Percentiles rank a stretch among this genome's conserved stretches.
Evolutionary conservation across 2,329 filamentous ascomycete genomes (phyloP).

Genomic region (Allantophomopsis cytisporea): DNA sequence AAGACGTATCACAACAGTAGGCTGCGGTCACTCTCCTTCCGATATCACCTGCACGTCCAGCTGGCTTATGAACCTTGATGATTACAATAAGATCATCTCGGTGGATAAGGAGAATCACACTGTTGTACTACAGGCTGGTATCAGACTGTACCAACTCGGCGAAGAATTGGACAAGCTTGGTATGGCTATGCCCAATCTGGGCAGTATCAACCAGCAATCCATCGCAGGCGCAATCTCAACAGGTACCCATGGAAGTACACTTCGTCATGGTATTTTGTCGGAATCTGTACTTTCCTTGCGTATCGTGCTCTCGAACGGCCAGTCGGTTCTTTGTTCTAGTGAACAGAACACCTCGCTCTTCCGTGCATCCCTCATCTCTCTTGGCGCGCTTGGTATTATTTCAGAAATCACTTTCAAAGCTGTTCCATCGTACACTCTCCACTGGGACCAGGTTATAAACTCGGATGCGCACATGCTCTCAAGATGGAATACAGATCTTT

Average conservation of each 20-base stretch:
- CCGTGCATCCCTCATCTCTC: slow-evolving; percentile 71
- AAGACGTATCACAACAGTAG: slow-evolving; percentile 72
- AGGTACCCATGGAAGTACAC: slow-evolving; percentile 81
- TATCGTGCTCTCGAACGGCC: slow-evolving; percentile 72
- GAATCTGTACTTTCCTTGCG: slow-evolving; percentile 63
- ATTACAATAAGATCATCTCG: slow-evolving; percentile 58
- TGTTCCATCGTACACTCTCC: slow-evolving; percentile 67
- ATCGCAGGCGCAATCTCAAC: slow-evolving; percentile 88
- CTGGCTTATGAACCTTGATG: slow-evolving; percentile 90
- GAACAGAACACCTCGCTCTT: slow-evolving; percentile 64
- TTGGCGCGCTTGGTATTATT: slow-evolving; percentile 84
- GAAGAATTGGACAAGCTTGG: slow-evolving; percentile 60
- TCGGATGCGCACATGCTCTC: slow-evolving; percentile 54
- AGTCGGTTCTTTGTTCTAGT: slow-evolving; percentile 55
- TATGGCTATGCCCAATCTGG: slow-evolving; percentile 79
- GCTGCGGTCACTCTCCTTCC: slow-evolving; percentile 83
- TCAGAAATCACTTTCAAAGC: slow-evolving; percentile 79
- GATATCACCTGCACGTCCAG: slow-evolving; percentile 85
- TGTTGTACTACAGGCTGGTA: slow-evolving; percentile 76
- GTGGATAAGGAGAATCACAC: slow-evolving; percentile 52
- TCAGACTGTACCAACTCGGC: slow-evolving; percentile 65
- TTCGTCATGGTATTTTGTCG: slow-evolving; percentile 72
- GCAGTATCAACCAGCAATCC: slow-evolving; percentile 90
- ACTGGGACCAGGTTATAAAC: slow-evolving; percentile 73
- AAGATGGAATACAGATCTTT: slow-evolving; percentile 61